phyloP scores from a whole-genome alignment of 441 rosid genomes.

The Lagerstroemia fauriei region DNA sequence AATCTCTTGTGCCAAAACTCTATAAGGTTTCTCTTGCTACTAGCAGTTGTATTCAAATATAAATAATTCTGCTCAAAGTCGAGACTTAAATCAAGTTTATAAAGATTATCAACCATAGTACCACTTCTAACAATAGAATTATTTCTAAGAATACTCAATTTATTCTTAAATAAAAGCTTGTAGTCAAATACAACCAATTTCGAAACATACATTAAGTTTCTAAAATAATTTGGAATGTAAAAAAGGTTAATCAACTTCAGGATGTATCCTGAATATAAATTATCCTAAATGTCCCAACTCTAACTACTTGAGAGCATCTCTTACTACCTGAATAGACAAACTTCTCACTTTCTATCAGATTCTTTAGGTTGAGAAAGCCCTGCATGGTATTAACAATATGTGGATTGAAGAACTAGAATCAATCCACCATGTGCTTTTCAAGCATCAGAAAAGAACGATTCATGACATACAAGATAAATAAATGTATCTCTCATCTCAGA shows the following conservation, averaged over 20 bases:
- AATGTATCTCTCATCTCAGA: too few species aligned
- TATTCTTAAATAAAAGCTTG: too few species aligned
- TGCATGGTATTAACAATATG: not conserved
- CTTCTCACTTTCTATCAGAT: not conserved
- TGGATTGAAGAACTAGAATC: not conserved
- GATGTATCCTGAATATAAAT: not conserved
- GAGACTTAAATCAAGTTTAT: constrained; percentile 1
- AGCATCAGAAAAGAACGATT: not conserved
- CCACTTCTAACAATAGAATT: not conserved
- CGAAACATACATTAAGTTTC: not conserved
- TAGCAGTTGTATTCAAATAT: too few species aligned
- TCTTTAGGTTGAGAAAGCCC: not conserved
- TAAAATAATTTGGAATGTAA: not conserved
- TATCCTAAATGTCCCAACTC: not conserved
- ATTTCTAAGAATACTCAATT: not conserved
- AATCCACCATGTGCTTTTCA: not conserved
- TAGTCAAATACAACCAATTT: not conserved
- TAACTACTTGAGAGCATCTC: not conserved
- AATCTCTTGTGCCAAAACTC: not conserved
- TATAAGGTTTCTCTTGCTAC: not conserved
- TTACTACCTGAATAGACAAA: not conserved
- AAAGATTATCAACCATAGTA: not conserved
- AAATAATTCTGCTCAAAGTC: not conserved
- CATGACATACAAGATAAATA: not conserved
- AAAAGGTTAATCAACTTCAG: too few species aligned